A percentile compares a stretch with the other conserved stretches of the same genome.
phyloP scores from a whole-genome alignment of 768 basidiomycete genomes.

The Sarcodon aspratus region DNA sequence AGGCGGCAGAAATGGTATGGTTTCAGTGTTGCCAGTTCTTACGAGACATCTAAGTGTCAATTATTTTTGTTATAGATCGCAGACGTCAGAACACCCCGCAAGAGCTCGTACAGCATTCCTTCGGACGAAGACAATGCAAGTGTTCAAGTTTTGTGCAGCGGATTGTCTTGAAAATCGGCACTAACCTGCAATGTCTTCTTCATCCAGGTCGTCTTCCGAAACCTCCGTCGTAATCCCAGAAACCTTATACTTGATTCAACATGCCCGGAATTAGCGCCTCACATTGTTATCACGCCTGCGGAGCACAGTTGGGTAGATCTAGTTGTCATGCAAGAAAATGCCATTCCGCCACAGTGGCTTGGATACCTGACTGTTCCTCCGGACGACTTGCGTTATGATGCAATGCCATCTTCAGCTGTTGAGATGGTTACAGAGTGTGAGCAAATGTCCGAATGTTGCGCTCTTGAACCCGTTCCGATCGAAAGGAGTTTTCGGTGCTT shows the following conservation, averaged over 20 bases:
- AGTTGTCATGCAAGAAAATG: constrained; percentile 6
- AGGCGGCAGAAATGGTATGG: no score
- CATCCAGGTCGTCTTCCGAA: constrained; percentile 9
- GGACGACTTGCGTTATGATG: background rate
- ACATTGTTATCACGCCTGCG: constrained; percentile 43
- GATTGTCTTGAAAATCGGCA: background rate
- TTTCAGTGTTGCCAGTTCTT: no score
- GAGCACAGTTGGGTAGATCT: constrained; percentile 23
- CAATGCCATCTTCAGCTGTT: no score
- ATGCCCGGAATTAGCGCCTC: constrained; percentile 27
- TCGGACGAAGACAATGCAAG: background rate
- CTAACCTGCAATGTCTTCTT: background rate
- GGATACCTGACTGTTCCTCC: constrained; percentile 2
- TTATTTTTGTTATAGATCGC: no score
- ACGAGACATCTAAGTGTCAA: no score
- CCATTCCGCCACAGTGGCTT: constrained; percentile 24
- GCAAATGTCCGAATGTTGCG: no score
- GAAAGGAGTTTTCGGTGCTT: no score
- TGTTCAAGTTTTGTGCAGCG: background rate
- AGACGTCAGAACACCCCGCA: background rate
- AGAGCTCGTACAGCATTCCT: background rate
- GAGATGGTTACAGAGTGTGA: no score
- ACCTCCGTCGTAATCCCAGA: constrained; percentile 8
- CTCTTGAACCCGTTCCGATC: no score
- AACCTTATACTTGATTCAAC: constrained; percentile 36